phyloP scores from a whole-genome alignment of 1,139 yeast genomes.

The Suhomyces bribrorum region DNA sequence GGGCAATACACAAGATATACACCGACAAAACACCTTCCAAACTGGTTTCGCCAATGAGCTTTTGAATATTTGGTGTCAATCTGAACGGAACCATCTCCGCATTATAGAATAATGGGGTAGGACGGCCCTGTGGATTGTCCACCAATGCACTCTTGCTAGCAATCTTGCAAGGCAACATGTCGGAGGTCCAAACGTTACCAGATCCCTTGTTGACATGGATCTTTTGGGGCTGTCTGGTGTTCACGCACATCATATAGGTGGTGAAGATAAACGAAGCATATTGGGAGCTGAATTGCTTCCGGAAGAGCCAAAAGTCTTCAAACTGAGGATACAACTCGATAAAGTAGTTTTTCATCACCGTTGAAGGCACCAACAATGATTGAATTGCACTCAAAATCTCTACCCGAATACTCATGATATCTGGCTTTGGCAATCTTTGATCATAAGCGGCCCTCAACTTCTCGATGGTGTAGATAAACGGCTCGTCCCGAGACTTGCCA shows the following conservation, averaged over 20 bases:
- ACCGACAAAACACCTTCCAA: conserved; percentile 90
- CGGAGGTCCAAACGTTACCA: conserved; percentile 92
- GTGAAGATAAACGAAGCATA: conserved; percentile 94
- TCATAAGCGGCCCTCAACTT: conserved; percentile 92
- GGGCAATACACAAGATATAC: conserved; percentile 80
- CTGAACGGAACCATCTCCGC: conserved; percentile 97
- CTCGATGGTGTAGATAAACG: conserved; percentile 82
- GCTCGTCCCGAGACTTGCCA: conserved; percentile 83
- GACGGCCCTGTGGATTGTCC: conserved; percentile 56
- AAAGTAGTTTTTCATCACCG: conserved; percentile 71
- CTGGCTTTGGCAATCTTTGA: conserved; percentile 91
- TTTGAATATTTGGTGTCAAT: conserved; percentile 92
- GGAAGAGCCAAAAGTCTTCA: conserved; percentile 96
- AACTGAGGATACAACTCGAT: conserved; percentile 68
- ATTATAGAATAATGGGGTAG: conserved; percentile 87
- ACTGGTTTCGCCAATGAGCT: conserved; percentile 88
- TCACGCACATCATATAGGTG: conserved; percentile 93
- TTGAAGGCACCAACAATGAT: conserved; percentile 80
- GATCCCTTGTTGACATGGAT: conserved; percentile 78
- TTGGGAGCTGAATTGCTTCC: conserved; percentile 92
- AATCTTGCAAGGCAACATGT: conserved; percentile 87
- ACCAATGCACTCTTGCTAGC: conserved; percentile 62
- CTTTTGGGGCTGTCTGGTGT: conserved; percentile 91
- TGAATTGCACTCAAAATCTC: conserved; percentile 91
- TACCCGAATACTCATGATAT: conserved; percentile 81